These are phyloP conservation scores for Schoenoplectus tabernaemontani DNA, from an alignment of 202 grass and related monocot genomes.

Conservation along the genomic window DNA sequence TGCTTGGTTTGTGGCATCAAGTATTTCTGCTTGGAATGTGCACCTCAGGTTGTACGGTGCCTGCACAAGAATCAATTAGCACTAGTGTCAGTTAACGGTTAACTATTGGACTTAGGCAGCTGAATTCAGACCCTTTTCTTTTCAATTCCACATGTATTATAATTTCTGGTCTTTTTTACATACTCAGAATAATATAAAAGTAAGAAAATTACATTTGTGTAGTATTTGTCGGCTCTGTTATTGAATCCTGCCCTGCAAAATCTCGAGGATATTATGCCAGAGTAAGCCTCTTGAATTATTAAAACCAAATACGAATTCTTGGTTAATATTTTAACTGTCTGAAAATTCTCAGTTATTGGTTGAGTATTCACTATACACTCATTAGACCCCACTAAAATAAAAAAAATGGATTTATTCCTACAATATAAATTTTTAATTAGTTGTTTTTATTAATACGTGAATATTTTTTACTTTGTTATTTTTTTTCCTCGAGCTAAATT, in stretches of 20 bases:
- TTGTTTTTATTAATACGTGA: background rate
- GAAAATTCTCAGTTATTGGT: background rate
- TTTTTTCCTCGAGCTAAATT: background rate
- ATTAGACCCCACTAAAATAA: background rate
- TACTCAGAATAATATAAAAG: too few relatives aligned
- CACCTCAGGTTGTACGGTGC: conserved; percentile 71
- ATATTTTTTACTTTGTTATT: background rate
- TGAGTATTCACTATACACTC: background rate
- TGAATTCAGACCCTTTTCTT: background rate
- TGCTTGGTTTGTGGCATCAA: conserved; percentile 64
- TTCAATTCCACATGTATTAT: background rate
- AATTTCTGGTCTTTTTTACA: too few relatives aligned
- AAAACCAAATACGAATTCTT: background rate
- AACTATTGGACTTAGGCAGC: background rate
- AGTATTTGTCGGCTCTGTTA: background rate
- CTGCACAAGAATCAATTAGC: conserved; percentile 30
- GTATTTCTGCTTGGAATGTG: conserved; percentile 59
- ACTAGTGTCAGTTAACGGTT: background rate
- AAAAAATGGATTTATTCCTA: too few relatives aligned
- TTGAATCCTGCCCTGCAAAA: background rate
- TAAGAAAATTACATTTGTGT: too few relatives aligned
- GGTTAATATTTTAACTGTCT: background rate
- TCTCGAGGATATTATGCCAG: background rate
- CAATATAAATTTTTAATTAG: background rate
- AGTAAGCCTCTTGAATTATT: background rate